Conservation (phyloP, 257 asterid genomes). For the Ligustrum vulgare region DNA sequence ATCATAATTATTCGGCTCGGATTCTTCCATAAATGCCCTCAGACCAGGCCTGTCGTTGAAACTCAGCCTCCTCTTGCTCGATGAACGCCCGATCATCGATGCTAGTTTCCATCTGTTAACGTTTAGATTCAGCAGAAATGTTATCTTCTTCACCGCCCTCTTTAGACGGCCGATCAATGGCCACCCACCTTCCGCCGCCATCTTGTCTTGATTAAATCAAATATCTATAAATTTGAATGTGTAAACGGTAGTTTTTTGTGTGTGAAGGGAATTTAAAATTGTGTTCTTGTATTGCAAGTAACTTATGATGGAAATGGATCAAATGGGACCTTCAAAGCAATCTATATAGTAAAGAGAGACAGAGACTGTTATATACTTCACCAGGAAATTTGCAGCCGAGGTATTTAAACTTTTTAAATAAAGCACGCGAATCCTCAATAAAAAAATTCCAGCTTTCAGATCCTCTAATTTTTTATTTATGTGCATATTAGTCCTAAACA, state of each 20-base stretch:
- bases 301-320: background rate
- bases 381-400: background rate
- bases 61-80: slow-evolving; percentile 52
- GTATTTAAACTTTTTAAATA: background rate
- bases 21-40: slow-evolving; percentile 32
- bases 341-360: background rate
- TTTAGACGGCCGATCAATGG: slow-evolving; percentile 54
- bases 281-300: background rate
- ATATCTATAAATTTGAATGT: background rate
- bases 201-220: slow-evolving; percentile 13
- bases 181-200: slow-evolving; percentile 43
- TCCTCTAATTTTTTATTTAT: no score
- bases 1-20: slow-evolving; percentile 20
- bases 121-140: slow-evolving; percentile 50
- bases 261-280: background rate
- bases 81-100: slow-evolving; percentile 47
- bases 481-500: no score
- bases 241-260: no score
- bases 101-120: slow-evolving; percentile 58
- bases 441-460: no score
- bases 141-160: slow-evolving; percentile 80
- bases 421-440: background rate
- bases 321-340: no score
- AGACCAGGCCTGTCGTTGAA: slow-evolving; percentile 61
- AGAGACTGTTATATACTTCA: background rate